Conservation (phyloP, 805 yeast species). For the Lachancea dasiensis region DNA sequence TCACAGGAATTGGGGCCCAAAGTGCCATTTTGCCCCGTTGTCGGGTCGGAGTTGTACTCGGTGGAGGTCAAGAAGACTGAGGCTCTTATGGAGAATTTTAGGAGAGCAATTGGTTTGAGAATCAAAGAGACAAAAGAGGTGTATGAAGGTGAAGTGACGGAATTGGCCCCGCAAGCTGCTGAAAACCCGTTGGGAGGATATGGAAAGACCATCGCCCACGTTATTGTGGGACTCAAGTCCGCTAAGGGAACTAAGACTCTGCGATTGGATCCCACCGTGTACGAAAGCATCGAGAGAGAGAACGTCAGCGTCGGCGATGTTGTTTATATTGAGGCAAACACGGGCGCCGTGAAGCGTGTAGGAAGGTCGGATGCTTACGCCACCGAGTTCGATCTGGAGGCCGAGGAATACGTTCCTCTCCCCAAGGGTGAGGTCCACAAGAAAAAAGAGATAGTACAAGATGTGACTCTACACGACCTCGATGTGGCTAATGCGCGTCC, state of each 20-base stretch:
- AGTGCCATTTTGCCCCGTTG: slow-evolving; percentile 96
- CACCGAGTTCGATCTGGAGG: slow-evolving; percentile 96
- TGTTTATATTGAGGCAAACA: slow-evolving; percentile 92
- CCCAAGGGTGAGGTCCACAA: slow-evolving; percentile 99
- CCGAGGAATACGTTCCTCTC: slow-evolving; percentile 96
- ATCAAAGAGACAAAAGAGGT: slow-evolving; percentile 97
- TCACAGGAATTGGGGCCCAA: slow-evolving; percentile 95
- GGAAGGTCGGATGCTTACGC: slow-evolving; percentile 99
- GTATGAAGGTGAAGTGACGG: slow-evolving; percentile 97
- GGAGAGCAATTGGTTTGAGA: slow-evolving; percentile 93
- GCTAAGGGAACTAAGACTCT: slow-evolving; percentile 86
- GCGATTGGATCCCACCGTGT: slow-evolving; percentile 86
- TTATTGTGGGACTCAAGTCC: slow-evolving; percentile 86
- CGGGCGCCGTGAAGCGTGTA: slow-evolving; percentile 94
- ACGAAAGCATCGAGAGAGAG: slow-evolving; percentile 92
- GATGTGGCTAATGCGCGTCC: slow-evolving; percentile 97
- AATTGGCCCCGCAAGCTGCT: slow-evolving; percentile 89
- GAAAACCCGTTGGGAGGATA: slow-evolving; percentile 97
- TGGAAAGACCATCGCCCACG: slow-evolving; percentile 94
- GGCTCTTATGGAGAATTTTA: slow-evolving; percentile 90
- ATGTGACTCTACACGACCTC: slow-evolving; percentile 91
- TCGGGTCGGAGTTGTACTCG: slow-evolving; percentile 87
- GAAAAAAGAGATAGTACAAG: slow-evolving; percentile 96
- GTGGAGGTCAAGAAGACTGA: slow-evolving; percentile 98
- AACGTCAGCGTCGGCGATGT: slow-evolving; percentile 94